phyloP scores from a whole-genome alignment of 163 green algal genomes.

The Dunaliella salina region DNA sequence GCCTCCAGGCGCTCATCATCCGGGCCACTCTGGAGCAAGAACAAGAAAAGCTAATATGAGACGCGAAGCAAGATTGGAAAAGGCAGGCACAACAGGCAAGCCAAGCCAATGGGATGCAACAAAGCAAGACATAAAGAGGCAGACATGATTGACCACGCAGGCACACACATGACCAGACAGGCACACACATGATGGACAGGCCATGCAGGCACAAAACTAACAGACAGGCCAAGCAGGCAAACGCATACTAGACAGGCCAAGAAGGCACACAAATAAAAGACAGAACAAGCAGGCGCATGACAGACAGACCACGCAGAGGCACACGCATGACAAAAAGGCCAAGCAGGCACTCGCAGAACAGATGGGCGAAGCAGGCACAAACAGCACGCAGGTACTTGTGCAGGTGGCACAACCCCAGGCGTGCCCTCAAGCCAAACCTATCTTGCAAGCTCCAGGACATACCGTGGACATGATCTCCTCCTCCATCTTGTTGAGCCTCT shows the following conservation, averaged over 20 bases:
- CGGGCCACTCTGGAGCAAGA: slow-evolving; percentile 34
- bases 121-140: neutral
- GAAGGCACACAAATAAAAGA: no score
- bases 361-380: neutral
- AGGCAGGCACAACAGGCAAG: neutral
- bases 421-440: no score
- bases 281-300: neutral
- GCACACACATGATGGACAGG: neutral
- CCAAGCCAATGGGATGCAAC: neutral
- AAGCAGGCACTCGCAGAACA: neutral
- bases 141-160: neutral
- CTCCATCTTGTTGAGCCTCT: slow-evolving; percentile 47
- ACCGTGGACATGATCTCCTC: slow-evolving; percentile 57
- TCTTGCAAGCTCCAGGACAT: neutral
- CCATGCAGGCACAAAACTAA: no score
- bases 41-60: neutral
- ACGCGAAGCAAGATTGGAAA: neutral
- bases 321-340: neutral
- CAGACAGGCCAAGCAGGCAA: no score
- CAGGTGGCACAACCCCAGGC: no score
- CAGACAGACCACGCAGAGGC: neutral
- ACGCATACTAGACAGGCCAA: no score
- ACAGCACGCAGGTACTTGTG: neutral
- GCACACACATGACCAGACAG: neutral
- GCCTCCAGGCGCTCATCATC: slow-evolving; percentile 64